Evolutionary conservation across 2,329 filamentous ascomycete genomes (phyloP).

Genomic region (Byssoonygena ceratinophila): DNA sequence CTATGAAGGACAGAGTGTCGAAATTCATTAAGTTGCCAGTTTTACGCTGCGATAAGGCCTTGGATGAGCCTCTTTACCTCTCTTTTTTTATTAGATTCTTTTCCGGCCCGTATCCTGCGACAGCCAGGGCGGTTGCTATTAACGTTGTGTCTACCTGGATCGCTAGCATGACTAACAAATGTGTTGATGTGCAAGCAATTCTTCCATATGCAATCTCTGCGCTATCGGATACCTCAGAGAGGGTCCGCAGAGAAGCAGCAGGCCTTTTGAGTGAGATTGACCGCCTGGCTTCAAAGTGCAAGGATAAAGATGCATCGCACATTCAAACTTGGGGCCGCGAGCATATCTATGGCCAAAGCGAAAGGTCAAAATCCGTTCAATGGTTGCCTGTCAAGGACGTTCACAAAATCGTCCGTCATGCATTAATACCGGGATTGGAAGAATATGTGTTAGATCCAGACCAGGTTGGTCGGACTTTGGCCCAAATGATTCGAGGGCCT

Average conservation of each 20-base stretch:
- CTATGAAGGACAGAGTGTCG: slow-evolving; percentile 25
- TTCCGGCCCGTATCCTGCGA: slow-evolving; percentile 58
- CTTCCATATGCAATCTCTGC: slow-evolving; percentile 71
- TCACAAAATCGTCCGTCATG: slow-evolving; percentile 51
- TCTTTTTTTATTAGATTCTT: slow-evolving; percentile 68
- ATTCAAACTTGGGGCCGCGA: slow-evolving; percentile 49
- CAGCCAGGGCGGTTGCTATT: slow-evolving; percentile 59
- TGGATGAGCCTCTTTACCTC: slow-evolving; percentile 56
- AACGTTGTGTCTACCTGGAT: slow-evolving; percentile 52
- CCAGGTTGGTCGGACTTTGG: slow-evolving; percentile 56
- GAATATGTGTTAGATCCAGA: slow-evolving; percentile 73
- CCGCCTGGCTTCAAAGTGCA: slow-evolving; percentile 39
- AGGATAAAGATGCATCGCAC: slow-evolving; percentile 30
- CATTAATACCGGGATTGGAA: slow-evolving; percentile 66
- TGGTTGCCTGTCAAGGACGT: slow-evolving; percentile 51
- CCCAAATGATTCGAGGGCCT: slow-evolving; percentile 48
- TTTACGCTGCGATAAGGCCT: slow-evolving; percentile 34
- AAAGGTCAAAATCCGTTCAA: slow-evolving; percentile 39
- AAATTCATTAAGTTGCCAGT: slow-evolving; percentile 31
- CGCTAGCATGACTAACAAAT: slow-evolving; percentile 39
- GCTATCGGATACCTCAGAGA: slow-evolving; percentile 63
- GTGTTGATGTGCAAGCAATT: slow-evolving; percentile 61
- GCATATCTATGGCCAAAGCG: slow-evolving; percentile 52
- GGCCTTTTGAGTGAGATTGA: slow-evolving; percentile 52
- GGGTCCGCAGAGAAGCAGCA: slow-evolving; percentile 65